A percentile compares a stretch with the other conserved stretches of the same genome.
These are phyloP conservation scores for Epichloe uncinata DNA, from an alignment of 2,329 filamentous ascomycete species.

Conservation along the genomic window DNA sequence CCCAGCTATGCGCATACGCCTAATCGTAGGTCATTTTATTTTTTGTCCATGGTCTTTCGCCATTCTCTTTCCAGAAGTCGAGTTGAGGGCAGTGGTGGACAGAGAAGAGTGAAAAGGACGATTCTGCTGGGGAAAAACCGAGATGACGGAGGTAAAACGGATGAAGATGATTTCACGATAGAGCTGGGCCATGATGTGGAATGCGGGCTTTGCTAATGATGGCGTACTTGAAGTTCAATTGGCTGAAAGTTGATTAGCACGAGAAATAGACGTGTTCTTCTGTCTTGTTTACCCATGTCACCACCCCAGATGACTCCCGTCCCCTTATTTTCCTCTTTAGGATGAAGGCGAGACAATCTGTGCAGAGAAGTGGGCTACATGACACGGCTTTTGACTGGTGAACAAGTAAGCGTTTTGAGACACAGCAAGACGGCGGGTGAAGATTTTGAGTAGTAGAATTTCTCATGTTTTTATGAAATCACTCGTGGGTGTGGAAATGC, in stretches of 20 bases:
- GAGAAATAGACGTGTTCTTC: conserved; percentile 18
- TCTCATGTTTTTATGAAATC: background rate
- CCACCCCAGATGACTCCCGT: background rate
- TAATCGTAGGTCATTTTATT: too few relatives aligned
- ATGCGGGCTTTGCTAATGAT: conserved; percentile 7
- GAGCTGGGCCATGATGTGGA: conserved; percentile 9
- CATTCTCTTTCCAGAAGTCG: too few relatives aligned
- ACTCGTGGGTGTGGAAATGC: conserved; percentile 2
- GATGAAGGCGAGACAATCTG: too few relatives aligned
- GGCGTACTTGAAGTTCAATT: conserved; percentile 17
- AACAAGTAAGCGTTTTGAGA: too few relatives aligned
- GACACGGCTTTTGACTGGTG: too few relatives aligned
- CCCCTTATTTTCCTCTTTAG: too few relatives aligned
- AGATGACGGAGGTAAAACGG: background rate
- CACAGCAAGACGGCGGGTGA: background rate
- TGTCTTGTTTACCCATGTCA: background rate
- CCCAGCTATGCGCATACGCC: too few relatives aligned
- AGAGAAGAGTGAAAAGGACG: background rate
- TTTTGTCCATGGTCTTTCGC: too few relatives aligned
- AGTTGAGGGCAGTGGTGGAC: too few relatives aligned
- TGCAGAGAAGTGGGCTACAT: too few relatives aligned
- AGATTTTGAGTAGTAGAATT: background rate
- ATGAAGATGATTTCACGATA: conserved; percentile 6
- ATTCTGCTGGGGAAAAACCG: background rate
- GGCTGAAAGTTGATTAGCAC: conserved; percentile 18